Base-by-base conservation (phyloP, 1,139 yeast species). In the Kodamaea sp. region DNA sequence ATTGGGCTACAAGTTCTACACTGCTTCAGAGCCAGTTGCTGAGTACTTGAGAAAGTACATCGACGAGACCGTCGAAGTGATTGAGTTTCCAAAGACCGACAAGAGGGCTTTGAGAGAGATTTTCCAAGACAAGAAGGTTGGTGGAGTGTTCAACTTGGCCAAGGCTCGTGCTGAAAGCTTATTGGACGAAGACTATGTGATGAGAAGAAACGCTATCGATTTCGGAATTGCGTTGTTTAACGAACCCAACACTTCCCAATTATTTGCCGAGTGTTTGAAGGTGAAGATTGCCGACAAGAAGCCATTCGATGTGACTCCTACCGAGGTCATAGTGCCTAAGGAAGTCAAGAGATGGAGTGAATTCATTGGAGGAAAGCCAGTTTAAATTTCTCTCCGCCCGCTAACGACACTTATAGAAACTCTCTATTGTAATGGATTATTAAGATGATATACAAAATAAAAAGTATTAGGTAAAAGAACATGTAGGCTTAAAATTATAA, bases 161-260 rank as follows among this genome's bases (percentile, higher is more conserved):
- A 75, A 74, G 51, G 84, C 88, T 31, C 80, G 97, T 60, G 98
- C 97, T 24, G 94, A 86, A 55, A 68, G 75, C 46, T 74, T 87
- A 48, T 66, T 80, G 45, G 97, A 92, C 54, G 83, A 85, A 62
- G 97, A 92, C 66, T 92, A 92, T 59, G 84, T 90, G 37, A 92
- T 92, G 97, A 83, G 99, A 74, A 83, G 99, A 72, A 92, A 90
- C 61, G 97, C 98, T 34, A 94, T 92, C 67, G 99, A 92, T 64
- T 92, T 94, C 61, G 97, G 87, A 41, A 84, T 92, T 53, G 97
- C 98, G 31, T 73, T 92, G 60, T 90, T 92, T 71, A 92, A 92
- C 58, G 98, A 92, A 67, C 96, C 97, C 47, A 82, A 88, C 59
- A 92, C 98, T 21, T 83, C 97, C 4, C 62, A 81, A 51, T 70